Evolutionary conservation across 2,329 filamentous ascomycete species (phyloP).

Genomic region (Penicillium carneum): DNA sequence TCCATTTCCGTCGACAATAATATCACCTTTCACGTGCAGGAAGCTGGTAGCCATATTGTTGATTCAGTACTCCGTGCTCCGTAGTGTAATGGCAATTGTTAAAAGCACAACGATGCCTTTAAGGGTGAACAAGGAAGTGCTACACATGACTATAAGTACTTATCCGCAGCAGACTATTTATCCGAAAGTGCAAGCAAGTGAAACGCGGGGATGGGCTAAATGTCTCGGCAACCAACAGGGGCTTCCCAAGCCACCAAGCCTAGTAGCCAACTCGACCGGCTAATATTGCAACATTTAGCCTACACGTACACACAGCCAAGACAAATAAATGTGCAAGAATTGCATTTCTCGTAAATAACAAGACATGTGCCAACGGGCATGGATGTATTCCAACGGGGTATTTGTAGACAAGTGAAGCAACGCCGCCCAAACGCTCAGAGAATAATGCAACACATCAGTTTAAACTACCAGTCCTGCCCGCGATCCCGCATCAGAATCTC

Average conservation of each 20-base stretch:
- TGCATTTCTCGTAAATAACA: constrained; percentile 30
- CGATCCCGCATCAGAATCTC: constrained; percentile 56
- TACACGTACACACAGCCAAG: constrained; percentile 14
- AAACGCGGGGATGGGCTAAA: constrained; percentile 25
- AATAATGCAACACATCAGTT: constrained; percentile 17
- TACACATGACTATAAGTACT: constrained; percentile 11
- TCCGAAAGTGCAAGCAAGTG: neutral
- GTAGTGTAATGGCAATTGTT: neutral
- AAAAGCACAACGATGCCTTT: neutral
- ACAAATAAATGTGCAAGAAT: constrained; percentile 20
- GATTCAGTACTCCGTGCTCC: neutral
- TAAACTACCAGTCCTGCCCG: constrained; percentile 53
- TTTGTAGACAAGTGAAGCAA: constrained; percentile 34
- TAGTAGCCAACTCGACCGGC: constrained; percentile 8
- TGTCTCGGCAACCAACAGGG: constrained; percentile 1
- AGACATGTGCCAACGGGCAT: constrained; percentile 30
- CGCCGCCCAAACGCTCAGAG: constrained; percentile 35
- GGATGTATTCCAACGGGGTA: constrained; percentile 33
- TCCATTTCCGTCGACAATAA: constrained; percentile 57
- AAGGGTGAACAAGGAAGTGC: neutral
- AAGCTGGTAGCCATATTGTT: constrained; percentile 46
- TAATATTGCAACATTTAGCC: constrained; percentile 27
- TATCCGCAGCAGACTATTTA: constrained; percentile 2
- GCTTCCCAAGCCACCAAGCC: constrained; percentile 9
- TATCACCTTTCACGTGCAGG: constrained; percentile 52